phyloP scores from a whole-genome alignment of 108 stramenopile genomes.

The Asterionellopsis glacialis region DNA sequence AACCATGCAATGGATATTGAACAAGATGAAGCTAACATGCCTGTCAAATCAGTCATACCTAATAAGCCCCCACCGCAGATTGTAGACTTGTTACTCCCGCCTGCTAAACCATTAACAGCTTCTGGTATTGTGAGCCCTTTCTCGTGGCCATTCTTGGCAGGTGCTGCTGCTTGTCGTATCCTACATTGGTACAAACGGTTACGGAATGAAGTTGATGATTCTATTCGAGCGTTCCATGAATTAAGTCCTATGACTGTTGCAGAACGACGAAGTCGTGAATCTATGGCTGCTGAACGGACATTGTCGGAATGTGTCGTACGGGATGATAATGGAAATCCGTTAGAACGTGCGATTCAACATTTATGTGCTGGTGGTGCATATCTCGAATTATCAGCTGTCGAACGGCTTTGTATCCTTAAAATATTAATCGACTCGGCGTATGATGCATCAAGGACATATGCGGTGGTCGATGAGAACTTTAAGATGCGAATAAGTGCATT shows the following conservation, averaged over 20 bases:
- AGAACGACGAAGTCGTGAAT: slow-evolving; percentile 67
- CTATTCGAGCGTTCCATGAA: slow-evolving; percentile 55
- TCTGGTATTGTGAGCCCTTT: slow-evolving; percentile 56
- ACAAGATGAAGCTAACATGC: slow-evolving; percentile 13
- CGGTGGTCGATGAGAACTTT: slow-evolving; percentile 73
- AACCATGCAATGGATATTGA: slow-evolving; percentile 19
- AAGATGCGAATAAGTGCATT: slow-evolving; percentile 73
- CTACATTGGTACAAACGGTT: slow-evolving; percentile 76
- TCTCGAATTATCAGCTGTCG: slow-evolving; percentile 44
- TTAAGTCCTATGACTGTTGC: slow-evolving; percentile 55
- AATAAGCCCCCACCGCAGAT: slow-evolving; percentile 66
- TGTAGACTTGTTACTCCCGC: slow-evolving; percentile 78
- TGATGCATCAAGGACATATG: slow-evolving; percentile 60
- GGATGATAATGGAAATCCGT: slow-evolving; percentile 12
- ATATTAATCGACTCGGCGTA: slow-evolving; percentile 81
- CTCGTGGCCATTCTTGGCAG: slow-evolving; percentile 71
- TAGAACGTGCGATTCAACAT: slow-evolving; percentile 45
- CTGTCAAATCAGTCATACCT: slow-evolving; percentile 53
- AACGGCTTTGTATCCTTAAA: slow-evolving; percentile 66
- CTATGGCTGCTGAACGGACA: slow-evolving; percentile 41
- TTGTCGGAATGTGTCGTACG: slow-evolving; percentile 60
- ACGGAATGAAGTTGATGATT: slow-evolving; percentile 82
- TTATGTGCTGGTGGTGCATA: slow-evolving; percentile 67
- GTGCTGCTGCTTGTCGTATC: slow-evolving; percentile 62
- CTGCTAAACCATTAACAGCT: slow-evolving; percentile 55